These are phyloP conservation scores for Lipomyces chichibuensis DNA, from an alignment of 805 yeast genomes.

Conservation along the genomic window DNA sequence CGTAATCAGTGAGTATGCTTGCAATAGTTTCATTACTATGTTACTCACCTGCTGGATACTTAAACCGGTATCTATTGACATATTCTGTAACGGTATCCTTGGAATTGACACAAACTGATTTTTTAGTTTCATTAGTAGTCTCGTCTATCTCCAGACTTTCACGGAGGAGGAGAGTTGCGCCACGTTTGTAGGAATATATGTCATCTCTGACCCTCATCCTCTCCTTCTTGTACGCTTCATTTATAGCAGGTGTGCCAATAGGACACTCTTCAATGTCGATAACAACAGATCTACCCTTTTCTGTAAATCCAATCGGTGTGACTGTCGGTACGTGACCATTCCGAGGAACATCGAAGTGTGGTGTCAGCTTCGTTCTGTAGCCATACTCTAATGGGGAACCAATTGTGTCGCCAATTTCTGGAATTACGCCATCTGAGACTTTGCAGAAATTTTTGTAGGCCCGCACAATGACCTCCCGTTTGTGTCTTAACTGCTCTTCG, in stretches of 20 bases:
- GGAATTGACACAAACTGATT: constrained; percentile 77
- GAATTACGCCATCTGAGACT: constrained; percentile 52
- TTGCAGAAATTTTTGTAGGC: constrained; percentile 73
- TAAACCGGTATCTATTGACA: constrained; percentile 67
- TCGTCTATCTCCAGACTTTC: constrained; percentile 50
- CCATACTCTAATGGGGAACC: constrained; percentile 74
- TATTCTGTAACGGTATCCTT: constrained; percentile 80
- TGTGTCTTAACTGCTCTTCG: constrained; percentile 69
- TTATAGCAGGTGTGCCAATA: constrained; percentile 81
- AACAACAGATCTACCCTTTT: constrained; percentile 67
- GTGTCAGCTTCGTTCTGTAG: constrained; percentile 92
- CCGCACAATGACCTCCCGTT: constrained; percentile 71
- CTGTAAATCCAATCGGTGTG: constrained; percentile 79
- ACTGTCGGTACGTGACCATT: constrained; percentile 44
- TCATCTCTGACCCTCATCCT: constrained; percentile 57
- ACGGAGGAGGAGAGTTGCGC: constrained; percentile 84
- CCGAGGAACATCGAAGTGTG: constrained; percentile 86
- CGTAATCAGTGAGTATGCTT: background rate
- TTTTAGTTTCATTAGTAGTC: constrained; percentile 49
- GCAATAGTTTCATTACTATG: background rate
- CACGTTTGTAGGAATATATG: constrained; percentile 61
- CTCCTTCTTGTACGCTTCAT: constrained; percentile 72
- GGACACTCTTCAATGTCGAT: constrained; percentile 93
- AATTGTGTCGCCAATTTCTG: constrained; percentile 64
- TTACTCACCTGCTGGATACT: constrained; percentile 77